A percentile compares a stretch with the other conserved stretches of the same genome.
Evolutionary conservation across 2,329 filamentous ascomycete genomes (phyloP).

Genomic region (Blastomyces parvus): DNA sequence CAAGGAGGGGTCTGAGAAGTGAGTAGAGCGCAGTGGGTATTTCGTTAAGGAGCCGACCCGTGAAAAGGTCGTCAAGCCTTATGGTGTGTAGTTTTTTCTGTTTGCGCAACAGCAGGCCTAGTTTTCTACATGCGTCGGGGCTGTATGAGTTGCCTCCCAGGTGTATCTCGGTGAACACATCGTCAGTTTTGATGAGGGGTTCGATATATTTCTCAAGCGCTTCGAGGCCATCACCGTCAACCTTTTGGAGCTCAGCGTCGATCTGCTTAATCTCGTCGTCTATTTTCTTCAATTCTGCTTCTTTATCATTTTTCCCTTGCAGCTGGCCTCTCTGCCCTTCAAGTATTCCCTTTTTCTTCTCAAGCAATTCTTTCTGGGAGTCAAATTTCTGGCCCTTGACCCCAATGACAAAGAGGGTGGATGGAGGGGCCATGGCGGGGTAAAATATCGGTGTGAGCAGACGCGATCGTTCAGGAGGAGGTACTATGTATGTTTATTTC

Average conservation of each 20-base stretch:
- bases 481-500: slow-evolving; percentile 11
- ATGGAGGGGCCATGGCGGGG: slow-evolving; percentile 43
- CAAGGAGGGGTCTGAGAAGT: slow-evolving; percentile 76
- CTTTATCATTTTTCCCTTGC: background rate
- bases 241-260: background rate
- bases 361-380: background rate
- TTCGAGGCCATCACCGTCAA: slow-evolving; percentile 56
- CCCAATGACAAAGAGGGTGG: slow-evolving; percentile 67
- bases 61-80: slow-evolving; percentile 97
- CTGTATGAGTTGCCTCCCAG: slow-evolving; percentile 89
- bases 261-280: background rate
- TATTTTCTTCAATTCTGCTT: background rate
- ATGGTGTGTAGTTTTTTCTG: slow-evolving; percentile 74
- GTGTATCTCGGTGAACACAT: slow-evolving; percentile 70
- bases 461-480: slow-evolving; percentile 11
- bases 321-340: background rate
- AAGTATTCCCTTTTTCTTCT: background rate
- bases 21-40: slow-evolving; percentile 82
- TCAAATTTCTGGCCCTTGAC: slow-evolving; percentile 53
- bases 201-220: slow-evolving; percentile 80
- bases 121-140: slow-evolving; percentile 72
- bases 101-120: slow-evolving; percentile 72
- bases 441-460: slow-evolving; percentile 16
- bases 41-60: slow-evolving; percentile 80
- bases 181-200: slow-evolving; percentile 57